These are phyloP conservation scores for Nicotiana sylvestris DNA, from an alignment of 257 asterid genomes.

Conservation along the genomic window DNA sequence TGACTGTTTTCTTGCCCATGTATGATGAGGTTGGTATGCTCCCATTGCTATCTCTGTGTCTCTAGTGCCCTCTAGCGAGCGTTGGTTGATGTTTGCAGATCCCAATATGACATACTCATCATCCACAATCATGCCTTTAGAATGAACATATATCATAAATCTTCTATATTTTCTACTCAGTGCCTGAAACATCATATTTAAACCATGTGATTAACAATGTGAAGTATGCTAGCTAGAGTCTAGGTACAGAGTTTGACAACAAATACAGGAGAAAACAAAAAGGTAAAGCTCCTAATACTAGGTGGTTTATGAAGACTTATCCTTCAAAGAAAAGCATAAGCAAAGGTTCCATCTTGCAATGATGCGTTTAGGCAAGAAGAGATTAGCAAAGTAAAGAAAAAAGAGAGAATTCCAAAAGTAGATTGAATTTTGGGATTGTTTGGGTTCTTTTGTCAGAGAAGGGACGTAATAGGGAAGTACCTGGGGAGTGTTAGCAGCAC, in stretches of 20 bases:
- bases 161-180: conserved; percentile 64
- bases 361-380: neutral
- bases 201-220: neutral
- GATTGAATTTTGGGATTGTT: neutral
- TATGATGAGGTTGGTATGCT: conserved; percentile 86
- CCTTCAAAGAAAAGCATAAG: neutral
- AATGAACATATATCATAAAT: conserved; percentile 96
- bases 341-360: neutral
- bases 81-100: conserved; percentile 90
- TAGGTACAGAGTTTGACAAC: neutral
- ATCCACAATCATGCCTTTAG: conserved; percentile 96
- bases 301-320: neutral
- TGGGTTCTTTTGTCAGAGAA: neutral
- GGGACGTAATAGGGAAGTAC: conserved; percentile 21
- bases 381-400: neutral
- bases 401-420: neutral
- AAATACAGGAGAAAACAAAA: neutral
- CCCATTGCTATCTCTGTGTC: conserved; percentile 99
- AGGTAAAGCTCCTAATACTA: neutral
- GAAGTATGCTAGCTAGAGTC: neutral
- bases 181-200: conserved; percentile 47
- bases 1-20: conserved; percentile 67
- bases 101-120: conserved; percentile 85
- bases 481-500: conserved; percentile 75
- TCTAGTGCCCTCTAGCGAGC: conserved; percentile 90